Evolutionary conservation across 1,139 yeast species (phyloP).

Genomic region (Diutina pseudorugosa): DNA sequence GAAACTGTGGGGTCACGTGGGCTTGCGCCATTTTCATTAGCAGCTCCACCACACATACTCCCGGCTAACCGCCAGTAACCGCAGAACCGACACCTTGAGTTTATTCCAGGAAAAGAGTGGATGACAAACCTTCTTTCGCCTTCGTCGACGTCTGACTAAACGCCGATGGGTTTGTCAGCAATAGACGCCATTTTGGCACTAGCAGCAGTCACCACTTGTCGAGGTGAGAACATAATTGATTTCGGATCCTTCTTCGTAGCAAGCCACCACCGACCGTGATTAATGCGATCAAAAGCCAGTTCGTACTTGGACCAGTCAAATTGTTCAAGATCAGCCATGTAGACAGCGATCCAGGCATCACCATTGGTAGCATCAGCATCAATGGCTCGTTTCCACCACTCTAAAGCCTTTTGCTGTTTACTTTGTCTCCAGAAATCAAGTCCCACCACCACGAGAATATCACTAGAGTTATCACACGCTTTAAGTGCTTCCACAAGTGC

Average conservation of each 20-base stretch:
- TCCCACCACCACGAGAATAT: slow-evolving; percentile 55
- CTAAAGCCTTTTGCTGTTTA: slow-evolving; percentile 48
- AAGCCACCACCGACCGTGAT: neutral
- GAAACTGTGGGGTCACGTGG: neutral
- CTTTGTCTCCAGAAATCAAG: slow-evolving; percentile 58
- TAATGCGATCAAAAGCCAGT: neutral
- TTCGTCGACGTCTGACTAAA: too few species aligned
- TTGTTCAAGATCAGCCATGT: slow-evolving; percentile 17
- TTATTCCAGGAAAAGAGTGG: too few species aligned
- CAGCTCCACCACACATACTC: neutral
- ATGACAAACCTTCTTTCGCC: too few species aligned
- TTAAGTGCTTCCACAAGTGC: slow-evolving; percentile 64
- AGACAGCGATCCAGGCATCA: slow-evolving; percentile 69
- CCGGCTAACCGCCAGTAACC: neutral
- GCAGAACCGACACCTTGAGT: neutral
- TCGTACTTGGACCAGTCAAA: neutral
- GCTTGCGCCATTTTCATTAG: too few species aligned
- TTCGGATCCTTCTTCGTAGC: neutral
- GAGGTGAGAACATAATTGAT: neutral
- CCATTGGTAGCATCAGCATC: slow-evolving; percentile 47
- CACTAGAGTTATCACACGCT: slow-evolving; percentile 47
- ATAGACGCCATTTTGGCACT: neutral
- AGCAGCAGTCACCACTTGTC: neutral
- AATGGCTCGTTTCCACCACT: slow-evolving; percentile 69
- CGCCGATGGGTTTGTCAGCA: neutral